Evolutionary conservation across 2,329 filamentous ascomycete genomes (phyloP).

Genomic region (Claviceps lovelessii): DNA sequence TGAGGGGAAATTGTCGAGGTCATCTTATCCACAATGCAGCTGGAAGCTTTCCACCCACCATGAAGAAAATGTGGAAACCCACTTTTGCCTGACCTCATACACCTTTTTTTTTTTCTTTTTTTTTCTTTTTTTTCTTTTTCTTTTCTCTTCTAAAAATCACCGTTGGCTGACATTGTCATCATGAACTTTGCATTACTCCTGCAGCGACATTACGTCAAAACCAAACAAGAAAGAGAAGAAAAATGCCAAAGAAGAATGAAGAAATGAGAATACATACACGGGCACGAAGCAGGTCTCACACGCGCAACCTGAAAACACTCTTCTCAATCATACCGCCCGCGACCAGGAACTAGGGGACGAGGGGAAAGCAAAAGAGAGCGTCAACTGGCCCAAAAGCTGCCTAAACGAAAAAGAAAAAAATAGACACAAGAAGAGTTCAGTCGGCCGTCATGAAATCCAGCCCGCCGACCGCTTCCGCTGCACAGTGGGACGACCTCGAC

Average conservation of each 20-base stretch:
- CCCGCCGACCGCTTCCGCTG: neutral
- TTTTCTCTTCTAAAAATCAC: neutral
- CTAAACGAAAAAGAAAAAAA: neutral
- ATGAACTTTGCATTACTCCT: neutral
- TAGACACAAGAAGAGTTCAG: neutral
- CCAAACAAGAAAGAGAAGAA: neutral
- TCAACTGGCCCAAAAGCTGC: neutral
- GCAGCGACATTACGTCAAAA: neutral
- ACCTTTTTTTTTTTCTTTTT: neutral
- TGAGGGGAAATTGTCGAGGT: neutral
- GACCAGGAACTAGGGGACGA: no score
- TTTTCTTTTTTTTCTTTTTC: no score
- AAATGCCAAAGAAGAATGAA: neutral
- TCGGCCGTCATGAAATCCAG: neutral
- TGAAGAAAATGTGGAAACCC: neutral
- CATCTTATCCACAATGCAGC: neutral
- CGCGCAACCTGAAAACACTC: neutral
- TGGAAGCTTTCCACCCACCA: neutral
- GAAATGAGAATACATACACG: no score
- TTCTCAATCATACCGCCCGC: neutral
- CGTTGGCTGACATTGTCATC: neutral
- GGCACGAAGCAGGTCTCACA: neutral
- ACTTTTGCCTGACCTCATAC: neutral
- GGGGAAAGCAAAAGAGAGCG: neutral
- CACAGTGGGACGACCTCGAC: conserved; percentile 27